Evolutionary conservation across 371 early-diverging fungal genomes (phyloP).

Genomic region (Apophysomyces ossiformis): DNA sequence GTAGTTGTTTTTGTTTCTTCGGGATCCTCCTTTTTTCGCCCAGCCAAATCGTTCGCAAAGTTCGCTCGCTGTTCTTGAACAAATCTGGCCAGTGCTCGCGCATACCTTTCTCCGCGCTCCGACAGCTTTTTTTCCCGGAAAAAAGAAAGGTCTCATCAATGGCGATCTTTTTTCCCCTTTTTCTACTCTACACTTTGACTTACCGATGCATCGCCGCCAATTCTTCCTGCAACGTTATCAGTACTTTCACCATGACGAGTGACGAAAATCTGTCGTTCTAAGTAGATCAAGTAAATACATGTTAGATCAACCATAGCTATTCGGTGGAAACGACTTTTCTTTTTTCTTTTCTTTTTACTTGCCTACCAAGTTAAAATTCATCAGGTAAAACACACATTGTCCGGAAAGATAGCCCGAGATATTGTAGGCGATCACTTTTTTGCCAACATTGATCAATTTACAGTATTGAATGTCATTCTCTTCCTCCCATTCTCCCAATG

Average conservation of each 20-base stretch:
- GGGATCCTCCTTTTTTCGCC: constrained; percentile 34
- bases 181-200: constrained; percentile 16
- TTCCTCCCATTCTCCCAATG: constrained; percentile 80
- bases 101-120: constrained; percentile 63
- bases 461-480: constrained; percentile 74
- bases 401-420: constrained; percentile 81
- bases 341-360: constrained; percentile 12
- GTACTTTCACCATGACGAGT: constrained; percentile 83
- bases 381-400: constrained; percentile 87
- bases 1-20: constrained; percentile 37
- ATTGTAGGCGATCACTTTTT: constrained; percentile 81
- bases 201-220: constrained; percentile 83
- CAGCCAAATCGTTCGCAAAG: constrained; percentile 45
- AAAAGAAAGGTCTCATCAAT: background rate
- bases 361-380: constrained; percentile 74
- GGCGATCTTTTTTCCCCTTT: background rate
- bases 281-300: constrained; percentile 2
- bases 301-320: background rate
- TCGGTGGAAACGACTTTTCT: background rate
- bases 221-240: constrained; percentile 59
- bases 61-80: constrained; percentile 50
- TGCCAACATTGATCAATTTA: constrained; percentile 84
- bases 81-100: constrained; percentile 68
- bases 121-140: constrained; percentile 46
- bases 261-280: constrained; percentile 78